Conservation (phyloP, 2,329 filamentous ascomycete species). For the Aspergillus thermomutatus region DNA sequence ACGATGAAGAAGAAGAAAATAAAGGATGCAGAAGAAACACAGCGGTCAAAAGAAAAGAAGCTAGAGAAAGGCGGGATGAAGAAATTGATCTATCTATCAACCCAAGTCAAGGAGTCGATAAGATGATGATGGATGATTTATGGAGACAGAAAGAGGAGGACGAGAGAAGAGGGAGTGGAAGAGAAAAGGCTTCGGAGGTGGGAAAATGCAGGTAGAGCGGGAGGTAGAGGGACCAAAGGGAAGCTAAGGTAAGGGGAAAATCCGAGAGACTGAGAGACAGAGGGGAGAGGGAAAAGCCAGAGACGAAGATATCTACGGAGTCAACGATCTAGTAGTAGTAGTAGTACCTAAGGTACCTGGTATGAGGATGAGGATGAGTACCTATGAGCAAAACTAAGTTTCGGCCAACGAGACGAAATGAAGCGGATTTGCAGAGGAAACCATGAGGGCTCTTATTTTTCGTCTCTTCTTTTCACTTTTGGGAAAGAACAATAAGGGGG, state of each 20-base stretch:
- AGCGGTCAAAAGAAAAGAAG: slow-evolving; percentile 2
- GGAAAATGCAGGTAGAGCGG: background rate
- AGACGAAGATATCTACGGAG: too few species aligned
- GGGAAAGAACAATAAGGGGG: background rate
- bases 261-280: background rate
- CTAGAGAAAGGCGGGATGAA: slow-evolving; percentile 7
- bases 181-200: background rate
- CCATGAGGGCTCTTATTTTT: too few species aligned
- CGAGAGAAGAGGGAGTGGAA: background rate
- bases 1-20: slow-evolving; percentile 1
- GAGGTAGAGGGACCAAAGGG: background rate
- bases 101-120: background rate
- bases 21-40: slow-evolving; percentile 3
- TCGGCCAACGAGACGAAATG: background rate
- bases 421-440: background rate
- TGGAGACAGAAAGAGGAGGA: background rate
- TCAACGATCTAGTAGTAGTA: background rate
- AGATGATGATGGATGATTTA: background rate
- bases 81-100: background rate
- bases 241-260: background rate
- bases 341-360: background rate
- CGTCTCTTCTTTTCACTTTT: background rate
- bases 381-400: background rate
- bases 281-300: too few species aligned
- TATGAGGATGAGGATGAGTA: background rate